A percentile compares a stretch with the other conserved stretches of the same genome.
phyloP scores from a whole-genome alignment of 345 rosid species.

The Theobroma cacao region DNA sequence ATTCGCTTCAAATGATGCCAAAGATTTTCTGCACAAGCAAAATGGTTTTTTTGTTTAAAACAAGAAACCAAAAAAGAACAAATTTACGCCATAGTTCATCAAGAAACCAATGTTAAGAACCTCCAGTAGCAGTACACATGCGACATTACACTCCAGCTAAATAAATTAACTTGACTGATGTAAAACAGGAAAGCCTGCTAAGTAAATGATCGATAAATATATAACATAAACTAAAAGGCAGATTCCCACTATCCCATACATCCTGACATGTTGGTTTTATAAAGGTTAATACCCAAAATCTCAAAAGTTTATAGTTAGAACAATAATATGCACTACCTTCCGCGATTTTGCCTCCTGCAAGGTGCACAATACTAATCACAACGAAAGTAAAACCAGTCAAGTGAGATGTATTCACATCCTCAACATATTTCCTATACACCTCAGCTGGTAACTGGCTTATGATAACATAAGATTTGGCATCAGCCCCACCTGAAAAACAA shows the following conservation, averaged over 20 bases:
- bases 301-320: background rate
- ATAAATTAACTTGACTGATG: background rate
- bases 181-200: background rate
- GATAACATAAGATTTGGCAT: constrained; percentile 75
- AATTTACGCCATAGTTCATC: background rate
- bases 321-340: constrained; percentile 51
- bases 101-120: background rate
- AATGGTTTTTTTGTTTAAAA: background rate
- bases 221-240: background rate
- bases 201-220: background rate
- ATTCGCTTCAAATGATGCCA: constrained; percentile 80
- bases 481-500: constrained; percentile 45
- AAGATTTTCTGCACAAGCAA: constrained; percentile 49
- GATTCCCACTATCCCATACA: background rate
- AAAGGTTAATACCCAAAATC: background rate
- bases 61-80: background rate
- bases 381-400: constrained; percentile 75
- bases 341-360: constrained; percentile 75
- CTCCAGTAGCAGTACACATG: background rate
- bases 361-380: constrained; percentile 68
- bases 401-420: constrained; percentile 55
- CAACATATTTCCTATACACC: constrained; percentile 56
- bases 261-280: background rate
- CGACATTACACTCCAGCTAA: background rate
- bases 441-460: constrained; percentile 68